A percentile compares a stretch with the other conserved stretches of the same genome.
phyloP scores from a whole-genome alignment of 1,139 yeast species.

The Diutina pseudorugosa region DNA sequence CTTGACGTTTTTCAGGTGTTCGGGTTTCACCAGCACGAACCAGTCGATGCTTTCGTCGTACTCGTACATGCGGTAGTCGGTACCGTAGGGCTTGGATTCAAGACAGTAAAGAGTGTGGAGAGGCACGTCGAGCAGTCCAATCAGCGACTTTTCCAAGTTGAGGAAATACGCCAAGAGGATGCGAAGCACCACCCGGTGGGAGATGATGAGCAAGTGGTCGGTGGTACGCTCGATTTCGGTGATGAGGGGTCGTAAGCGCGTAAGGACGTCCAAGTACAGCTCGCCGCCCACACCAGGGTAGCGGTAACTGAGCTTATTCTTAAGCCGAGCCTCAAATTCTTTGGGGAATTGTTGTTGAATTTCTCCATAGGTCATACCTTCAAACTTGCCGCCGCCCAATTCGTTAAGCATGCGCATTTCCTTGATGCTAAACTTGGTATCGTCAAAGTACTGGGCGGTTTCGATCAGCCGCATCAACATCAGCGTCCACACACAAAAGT shows the following conservation, averaged over 20 bases:
- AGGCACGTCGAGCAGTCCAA: constrained; percentile 88
- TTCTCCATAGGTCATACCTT: constrained; percentile 78
- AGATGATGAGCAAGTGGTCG: constrained; percentile 70
- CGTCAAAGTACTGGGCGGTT: constrained; percentile 66
- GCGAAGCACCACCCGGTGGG: constrained; percentile 86
- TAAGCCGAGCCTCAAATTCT: constrained; percentile 66
- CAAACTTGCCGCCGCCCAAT: constrained; percentile 83
- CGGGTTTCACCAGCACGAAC: constrained; percentile 66
- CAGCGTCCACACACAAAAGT: constrained; percentile 88
- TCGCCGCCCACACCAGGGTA: constrained; percentile 99
- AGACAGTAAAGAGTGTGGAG: constrained; percentile 79
- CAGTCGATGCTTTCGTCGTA: constrained; percentile 70
- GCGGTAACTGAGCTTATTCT: constrained; percentile 69
- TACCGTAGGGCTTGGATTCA: constrained; percentile 92
- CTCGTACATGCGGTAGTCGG: constrained; percentile 81
- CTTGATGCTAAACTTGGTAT: constrained; percentile 63
- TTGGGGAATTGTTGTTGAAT: constrained; percentile 60
- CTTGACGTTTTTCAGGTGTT: constrained; percentile 44
- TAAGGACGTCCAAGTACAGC: constrained; percentile 84
- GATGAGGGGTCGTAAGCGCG: constrained; percentile 78
- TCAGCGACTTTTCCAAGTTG: constrained; percentile 70
- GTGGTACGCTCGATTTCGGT: constrained; percentile 88
- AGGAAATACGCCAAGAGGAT: constrained; percentile 80
- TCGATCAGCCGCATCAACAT: constrained; percentile 71
- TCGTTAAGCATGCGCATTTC: constrained; percentile 92